These are phyloP conservation scores for Populus trichocarpa DNA, from an alignment of 441 rosid genomes.

Conservation along the genomic window DNA sequence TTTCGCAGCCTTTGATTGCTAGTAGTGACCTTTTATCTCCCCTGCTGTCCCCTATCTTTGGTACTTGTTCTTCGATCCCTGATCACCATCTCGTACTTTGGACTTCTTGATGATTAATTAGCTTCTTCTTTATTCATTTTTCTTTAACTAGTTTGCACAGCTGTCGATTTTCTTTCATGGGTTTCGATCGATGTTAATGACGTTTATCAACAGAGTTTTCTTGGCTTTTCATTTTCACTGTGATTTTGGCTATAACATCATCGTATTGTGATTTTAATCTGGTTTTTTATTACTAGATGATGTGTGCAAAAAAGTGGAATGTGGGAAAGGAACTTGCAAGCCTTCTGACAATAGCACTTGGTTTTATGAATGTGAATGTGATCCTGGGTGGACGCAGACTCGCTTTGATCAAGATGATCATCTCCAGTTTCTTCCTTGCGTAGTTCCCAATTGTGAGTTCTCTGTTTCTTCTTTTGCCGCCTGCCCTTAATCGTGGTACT, in stretches of 20 bases:
- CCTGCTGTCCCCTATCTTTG: slow-evolving; percentile 45
- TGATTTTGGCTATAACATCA: slow-evolving; percentile 3
- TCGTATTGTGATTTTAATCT: not conserved
- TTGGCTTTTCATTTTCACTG: slow-evolving; percentile 12
- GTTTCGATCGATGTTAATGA: slow-evolving; percentile 5
- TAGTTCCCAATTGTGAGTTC: slow-evolving; percentile 68
- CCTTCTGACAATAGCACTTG: too few species aligned
- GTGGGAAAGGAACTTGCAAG: too few species aligned
- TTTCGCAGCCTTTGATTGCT: slow-evolving; percentile 33
- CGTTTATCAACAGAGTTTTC: not conserved
- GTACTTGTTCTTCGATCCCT: slow-evolving; percentile 30
- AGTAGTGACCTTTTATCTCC: slow-evolving; percentile 46
- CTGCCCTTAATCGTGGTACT: not conserved
- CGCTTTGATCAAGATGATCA: slow-evolving; percentile 21
- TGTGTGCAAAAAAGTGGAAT: too few species aligned
- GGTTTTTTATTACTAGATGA: slow-evolving; percentile 9
- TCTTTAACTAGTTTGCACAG: not conserved
- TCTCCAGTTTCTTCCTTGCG: slow-evolving; percentile 81
- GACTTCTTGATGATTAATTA: not conserved
- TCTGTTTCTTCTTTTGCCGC: slow-evolving; percentile 6
- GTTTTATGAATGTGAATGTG: slow-evolving; percentile 5
- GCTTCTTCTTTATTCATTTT: not conserved
- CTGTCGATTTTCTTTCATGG: not conserved
- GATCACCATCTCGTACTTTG: not conserved
- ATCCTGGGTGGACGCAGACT: slow-evolving; percentile 70